Evolutionary conservation across 2,329 filamentous ascomycete genomes (phyloP).

Genomic region (Scedosporium minutisporum): DNA sequence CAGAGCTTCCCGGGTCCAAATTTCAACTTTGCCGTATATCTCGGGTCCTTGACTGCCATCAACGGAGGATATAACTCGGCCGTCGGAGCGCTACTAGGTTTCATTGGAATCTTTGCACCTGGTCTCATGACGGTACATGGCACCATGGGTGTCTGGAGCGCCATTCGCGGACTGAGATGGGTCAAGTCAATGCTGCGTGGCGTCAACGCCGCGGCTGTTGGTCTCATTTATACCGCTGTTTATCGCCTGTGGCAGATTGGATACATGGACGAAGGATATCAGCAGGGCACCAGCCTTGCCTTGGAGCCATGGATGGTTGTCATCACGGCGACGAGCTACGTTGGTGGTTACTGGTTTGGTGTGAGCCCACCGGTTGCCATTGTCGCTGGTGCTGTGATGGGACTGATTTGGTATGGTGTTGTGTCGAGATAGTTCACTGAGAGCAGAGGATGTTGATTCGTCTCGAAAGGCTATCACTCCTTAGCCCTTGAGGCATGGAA

Average conservation of each 20-base stretch:
- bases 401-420: constrained; percentile 18
- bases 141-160: constrained; percentile 45
- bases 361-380: constrained; percentile 23
- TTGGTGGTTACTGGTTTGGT: constrained; percentile 22
- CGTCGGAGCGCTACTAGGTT: constrained; percentile 29
- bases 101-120: constrained; percentile 41
- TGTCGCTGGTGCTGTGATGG: constrained; percentile 22
- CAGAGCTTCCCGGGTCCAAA: constrained; percentile 53
- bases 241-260: constrained; percentile 55
- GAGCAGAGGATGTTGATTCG: background rate
- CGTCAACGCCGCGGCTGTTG: constrained; percentile 50
- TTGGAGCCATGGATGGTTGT: constrained; percentile 56
- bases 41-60: constrained; percentile 38
- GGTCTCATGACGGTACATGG: constrained; percentile 39
- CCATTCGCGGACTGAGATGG: constrained; percentile 32
- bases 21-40: constrained; percentile 45
- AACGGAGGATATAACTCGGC: constrained; percentile 24
- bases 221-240: constrained; percentile 53
- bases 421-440: background rate
- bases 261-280: constrained; percentile 40
- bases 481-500: background rate
- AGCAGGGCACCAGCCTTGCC: constrained; percentile 40
- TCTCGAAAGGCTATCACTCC: background rate
- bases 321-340: constrained; percentile 34
- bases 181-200: constrained; percentile 43